phyloP scores from a whole-genome alignment of 192 early-diverging fungal genomes.

The Linnemannia exigua region DNA sequence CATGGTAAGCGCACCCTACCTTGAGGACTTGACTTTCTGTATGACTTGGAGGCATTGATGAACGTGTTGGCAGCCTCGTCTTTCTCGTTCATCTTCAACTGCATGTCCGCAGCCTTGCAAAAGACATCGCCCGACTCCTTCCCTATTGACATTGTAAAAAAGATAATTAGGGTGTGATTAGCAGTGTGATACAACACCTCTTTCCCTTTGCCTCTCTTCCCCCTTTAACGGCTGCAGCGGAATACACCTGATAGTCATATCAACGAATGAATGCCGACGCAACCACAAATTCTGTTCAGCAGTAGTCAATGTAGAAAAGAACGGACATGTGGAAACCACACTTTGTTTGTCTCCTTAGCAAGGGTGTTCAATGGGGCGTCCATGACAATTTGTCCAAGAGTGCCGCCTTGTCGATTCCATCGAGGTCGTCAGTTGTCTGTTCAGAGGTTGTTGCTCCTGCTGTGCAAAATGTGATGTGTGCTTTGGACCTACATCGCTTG shows the following conservation, averaged over 20 bases:
- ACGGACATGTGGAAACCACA: background rate
- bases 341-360: background rate
- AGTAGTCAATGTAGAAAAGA: background rate
- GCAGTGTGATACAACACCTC: background rate
- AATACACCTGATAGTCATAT: background rate
- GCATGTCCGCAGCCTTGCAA: slow-evolving; percentile 85
- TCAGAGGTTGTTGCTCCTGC: background rate
- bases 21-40: slow-evolving; percentile 86
- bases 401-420: background rate
- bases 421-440: background rate
- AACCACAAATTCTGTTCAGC: background rate
- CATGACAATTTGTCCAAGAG: background rate
- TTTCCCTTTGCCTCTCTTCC: background rate
- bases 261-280: background rate
- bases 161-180: background rate
- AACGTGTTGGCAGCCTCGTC: slow-evolving; percentile 90
- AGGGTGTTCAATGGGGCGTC: background rate
- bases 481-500: slow-evolving; percentile 80
- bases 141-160: slow-evolving; percentile 63
- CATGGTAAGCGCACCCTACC: slow-evolving; percentile 46
- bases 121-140: slow-evolving; percentile 96
- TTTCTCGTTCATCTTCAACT: slow-evolving; percentile 79
- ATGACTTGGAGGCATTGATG: slow-evolving; percentile 91
- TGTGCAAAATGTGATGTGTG: background rate
- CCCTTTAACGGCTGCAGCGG: background rate